Evolutionary conservation across 345 rosid genomes (phyloP).

Genomic region (Combretum micranthum): DNA sequence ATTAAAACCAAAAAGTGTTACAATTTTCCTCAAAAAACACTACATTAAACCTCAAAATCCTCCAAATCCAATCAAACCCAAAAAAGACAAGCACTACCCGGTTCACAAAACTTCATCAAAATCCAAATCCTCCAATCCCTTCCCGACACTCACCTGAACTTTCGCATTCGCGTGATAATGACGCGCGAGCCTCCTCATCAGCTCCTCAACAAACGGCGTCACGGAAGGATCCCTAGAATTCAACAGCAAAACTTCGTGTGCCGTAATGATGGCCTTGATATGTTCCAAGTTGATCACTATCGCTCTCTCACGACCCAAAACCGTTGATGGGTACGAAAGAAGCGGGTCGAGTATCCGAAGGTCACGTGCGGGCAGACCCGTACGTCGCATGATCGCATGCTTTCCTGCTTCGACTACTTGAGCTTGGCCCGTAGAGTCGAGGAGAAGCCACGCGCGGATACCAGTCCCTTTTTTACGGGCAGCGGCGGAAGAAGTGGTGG

Average conservation of each 20-base stretch:
- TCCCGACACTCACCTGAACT: constrained; percentile 39
- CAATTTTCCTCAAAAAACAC: no score
- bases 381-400: constrained; percentile 86
- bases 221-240: constrained; percentile 84
- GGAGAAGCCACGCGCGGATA: constrained; percentile 61
- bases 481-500: constrained; percentile 20
- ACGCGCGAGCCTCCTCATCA: constrained; percentile 49
- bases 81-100: neutral
- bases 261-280: constrained; percentile 86
- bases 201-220: constrained; percentile 64
- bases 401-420: constrained; percentile 61
- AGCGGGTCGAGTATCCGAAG: constrained; percentile 89
- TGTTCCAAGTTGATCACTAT: constrained; percentile 91
- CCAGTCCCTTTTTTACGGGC: constrained; percentile 62
- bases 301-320: constrained; percentile 82
- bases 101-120: neutral
- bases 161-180: constrained; percentile 59
- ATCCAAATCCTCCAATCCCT: neutral
- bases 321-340: constrained; percentile 81
- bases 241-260: constrained; percentile 73
- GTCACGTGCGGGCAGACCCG: constrained; percentile 86
- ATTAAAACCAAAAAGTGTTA: neutral
- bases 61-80: neutral
- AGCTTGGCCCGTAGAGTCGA: constrained; percentile 51
- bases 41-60: no score